Conservation (phyloP, 805 yeast genomes). For the Pichia scutulata region DNA sequence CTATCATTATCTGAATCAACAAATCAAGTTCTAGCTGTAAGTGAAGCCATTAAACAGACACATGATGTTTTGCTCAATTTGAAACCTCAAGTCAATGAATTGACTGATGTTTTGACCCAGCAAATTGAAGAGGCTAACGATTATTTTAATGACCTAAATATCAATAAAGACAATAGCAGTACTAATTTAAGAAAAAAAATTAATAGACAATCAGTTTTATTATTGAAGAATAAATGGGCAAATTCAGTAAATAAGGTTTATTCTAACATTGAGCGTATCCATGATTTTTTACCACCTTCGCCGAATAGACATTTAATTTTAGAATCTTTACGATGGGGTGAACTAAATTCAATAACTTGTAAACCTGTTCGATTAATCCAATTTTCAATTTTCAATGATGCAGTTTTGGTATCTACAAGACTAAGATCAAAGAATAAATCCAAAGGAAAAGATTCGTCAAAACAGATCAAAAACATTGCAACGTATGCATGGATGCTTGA, state of each 20-base stretch:
- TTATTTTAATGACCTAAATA: background rate
- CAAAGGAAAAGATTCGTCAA: background rate
- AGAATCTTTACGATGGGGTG: constrained; percentile 82
- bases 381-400: constrained; percentile 70
- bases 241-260: constrained; percentile 60
- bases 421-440: constrained; percentile 28
- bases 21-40: constrained; percentile 50
- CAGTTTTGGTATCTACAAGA: constrained; percentile 64
- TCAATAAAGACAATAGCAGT: background rate
- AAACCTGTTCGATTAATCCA: constrained; percentile 72
- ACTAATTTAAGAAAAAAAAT: constrained; percentile 24
- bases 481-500: constrained; percentile 73
- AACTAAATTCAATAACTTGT: constrained; percentile 77
- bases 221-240: constrained; percentile 78
- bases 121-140: constrained; percentile 25
- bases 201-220: constrained; percentile 63
- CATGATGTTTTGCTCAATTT: constrained; percentile 56
- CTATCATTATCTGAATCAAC: constrained; percentile 54
- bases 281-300: constrained; percentile 60
- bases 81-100: constrained; percentile 50
- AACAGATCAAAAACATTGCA: constrained; percentile 37
- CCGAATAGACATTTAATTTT: constrained; percentile 77
- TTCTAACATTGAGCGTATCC: constrained; percentile 87
- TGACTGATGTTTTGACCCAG: constrained; percentile 50
- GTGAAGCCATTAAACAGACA: constrained; percentile 54